Conservation (phyloP, 2,329 filamentous ascomycete species). For the Clathrospora elynae region DNA sequence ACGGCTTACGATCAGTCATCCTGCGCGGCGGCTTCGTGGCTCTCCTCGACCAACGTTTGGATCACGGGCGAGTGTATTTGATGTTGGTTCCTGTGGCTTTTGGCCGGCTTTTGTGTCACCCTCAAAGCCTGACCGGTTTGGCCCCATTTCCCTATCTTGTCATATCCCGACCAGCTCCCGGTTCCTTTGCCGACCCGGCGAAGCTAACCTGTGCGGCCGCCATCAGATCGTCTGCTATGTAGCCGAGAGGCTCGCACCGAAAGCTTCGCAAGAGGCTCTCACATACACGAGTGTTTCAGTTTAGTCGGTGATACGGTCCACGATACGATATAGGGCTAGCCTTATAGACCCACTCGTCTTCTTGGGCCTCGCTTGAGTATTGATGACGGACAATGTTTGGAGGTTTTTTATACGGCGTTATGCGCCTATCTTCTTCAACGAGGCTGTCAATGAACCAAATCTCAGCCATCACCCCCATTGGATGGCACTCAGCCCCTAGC, state of each 20-base stretch:
- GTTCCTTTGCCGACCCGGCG: slow-evolving; percentile 3
- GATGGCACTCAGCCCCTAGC: slow-evolving; percentile 11
- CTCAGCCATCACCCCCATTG: slow-evolving; percentile 19
- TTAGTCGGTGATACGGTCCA: not conserved
- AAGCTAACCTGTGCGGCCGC: slow-evolving; percentile 4
- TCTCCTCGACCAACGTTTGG: too few relatives aligned
- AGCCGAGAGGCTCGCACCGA: slow-evolving; percentile 6
- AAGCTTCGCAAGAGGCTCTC: slow-evolving; percentile 6
- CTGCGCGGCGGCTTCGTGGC: too few relatives aligned
- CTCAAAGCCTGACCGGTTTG: slow-evolving; percentile 26
- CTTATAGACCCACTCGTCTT: slow-evolving; percentile 5
- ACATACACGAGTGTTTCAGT: not conserved
- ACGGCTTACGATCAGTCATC: slow-evolving; percentile 1
- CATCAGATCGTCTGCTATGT: slow-evolving; percentile 7
- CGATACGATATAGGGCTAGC: slow-evolving; percentile 14
- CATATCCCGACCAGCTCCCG: slow-evolving; percentile 10
- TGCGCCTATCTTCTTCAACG: slow-evolving; percentile 2
- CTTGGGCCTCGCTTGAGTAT: not conserved
- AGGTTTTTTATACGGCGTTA: slow-evolving; percentile 1
- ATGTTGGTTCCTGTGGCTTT: slow-evolving; percentile 9
- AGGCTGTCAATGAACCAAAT: slow-evolving; percentile 4
- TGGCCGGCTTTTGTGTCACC: slow-evolving; percentile 13
- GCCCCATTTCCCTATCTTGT: slow-evolving; percentile 28
- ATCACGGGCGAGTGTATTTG: not conserved
- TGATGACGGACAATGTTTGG: not conserved